Evolutionary conservation across 2,329 filamentous ascomycete species (phyloP).

Genomic region (Ceratocystis lukuohia): DNA sequence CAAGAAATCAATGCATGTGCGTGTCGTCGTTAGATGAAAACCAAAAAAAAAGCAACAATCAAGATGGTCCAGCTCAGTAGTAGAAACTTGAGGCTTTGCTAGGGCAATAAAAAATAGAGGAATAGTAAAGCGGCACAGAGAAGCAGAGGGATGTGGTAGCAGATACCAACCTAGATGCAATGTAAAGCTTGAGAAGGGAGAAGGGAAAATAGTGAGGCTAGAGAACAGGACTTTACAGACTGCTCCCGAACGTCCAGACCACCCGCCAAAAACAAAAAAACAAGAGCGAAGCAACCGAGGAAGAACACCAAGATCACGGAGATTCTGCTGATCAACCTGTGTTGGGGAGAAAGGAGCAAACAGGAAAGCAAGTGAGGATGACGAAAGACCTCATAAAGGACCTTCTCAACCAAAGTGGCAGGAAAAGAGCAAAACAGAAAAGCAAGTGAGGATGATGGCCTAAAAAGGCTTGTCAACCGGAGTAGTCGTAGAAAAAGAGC

Average conservation of each 20-base stretch:
- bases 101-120: not conserved
- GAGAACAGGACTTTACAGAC: not conserved
- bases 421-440: constrained; percentile 9
- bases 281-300: constrained; percentile 3
- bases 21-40: constrained; percentile 9
- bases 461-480: not conserved
- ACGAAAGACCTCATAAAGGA: constrained; percentile 5
- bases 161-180: not conserved
- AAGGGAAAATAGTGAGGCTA: not conserved
- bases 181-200: not conserved
- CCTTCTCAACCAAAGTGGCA: constrained; percentile 7
- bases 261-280: constrained; percentile 6
- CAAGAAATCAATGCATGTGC: constrained; percentile 10
- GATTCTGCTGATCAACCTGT: not conserved
- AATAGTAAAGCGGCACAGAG: not conserved
- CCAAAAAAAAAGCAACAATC: not conserved
- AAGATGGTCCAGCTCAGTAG: not conserved
- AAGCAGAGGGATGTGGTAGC: not conserved
- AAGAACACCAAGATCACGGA: not conserved
- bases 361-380: constrained; percentile 10
- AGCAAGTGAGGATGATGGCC: not conserved
- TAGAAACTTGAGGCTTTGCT: not conserved
- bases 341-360: not conserved
- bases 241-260: not conserved
- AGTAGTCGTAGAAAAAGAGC: not conserved